A percentile compares a stretch with the other conserved stretches of the same genome.
Evolutionary conservation across 805 yeast species (phyloP).

Genomic region (Yarrowia alimentaria): DNA sequence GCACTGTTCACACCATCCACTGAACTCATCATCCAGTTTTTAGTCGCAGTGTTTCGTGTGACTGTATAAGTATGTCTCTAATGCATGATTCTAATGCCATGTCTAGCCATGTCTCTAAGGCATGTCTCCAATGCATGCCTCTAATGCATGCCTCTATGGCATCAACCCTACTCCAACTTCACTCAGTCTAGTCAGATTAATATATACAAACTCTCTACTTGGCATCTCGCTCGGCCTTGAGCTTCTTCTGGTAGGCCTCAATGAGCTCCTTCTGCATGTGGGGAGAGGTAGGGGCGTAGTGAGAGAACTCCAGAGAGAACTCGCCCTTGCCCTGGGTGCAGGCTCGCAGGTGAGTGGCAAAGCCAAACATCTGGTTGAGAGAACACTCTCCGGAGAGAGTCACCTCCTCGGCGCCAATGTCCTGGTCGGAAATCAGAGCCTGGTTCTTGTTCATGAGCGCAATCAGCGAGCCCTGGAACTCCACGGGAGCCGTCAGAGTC

Average conservation of each 20-base stretch:
- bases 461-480: conserved; percentile 91
- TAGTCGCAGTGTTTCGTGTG: too few species aligned
- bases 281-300: conserved; percentile 86
- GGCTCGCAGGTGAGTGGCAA: conserved; percentile 93
- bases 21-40: too few species aligned
- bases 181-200: too few species aligned
- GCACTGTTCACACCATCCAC: too few species aligned
- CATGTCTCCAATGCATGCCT: too few species aligned
- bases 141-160: too few species aligned
- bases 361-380: conserved; percentile 93
- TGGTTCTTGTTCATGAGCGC: conserved; percentile 88
- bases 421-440: conserved; percentile 92
- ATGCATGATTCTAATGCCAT: too few species aligned
- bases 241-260: conserved; percentile 72
- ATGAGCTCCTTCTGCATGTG: conserved; percentile 88
- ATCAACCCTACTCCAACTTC: too few species aligned
- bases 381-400: conserved; percentile 93
- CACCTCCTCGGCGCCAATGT: conserved; percentile 91
- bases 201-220: conserved; percentile 17
- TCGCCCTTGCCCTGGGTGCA: conserved; percentile 99
- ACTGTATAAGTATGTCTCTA: too few species aligned
- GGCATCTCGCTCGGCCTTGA: conserved; percentile 36
- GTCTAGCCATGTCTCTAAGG: too few species aligned
- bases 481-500: conserved; percentile 89
- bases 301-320: conserved; percentile 89